A percentile compares a stretch with the other conserved stretches of the same genome.
Conservation (phyloP, 2,329 filamentous ascomycete species). For the Fusarium keratoplasticum region DNA sequence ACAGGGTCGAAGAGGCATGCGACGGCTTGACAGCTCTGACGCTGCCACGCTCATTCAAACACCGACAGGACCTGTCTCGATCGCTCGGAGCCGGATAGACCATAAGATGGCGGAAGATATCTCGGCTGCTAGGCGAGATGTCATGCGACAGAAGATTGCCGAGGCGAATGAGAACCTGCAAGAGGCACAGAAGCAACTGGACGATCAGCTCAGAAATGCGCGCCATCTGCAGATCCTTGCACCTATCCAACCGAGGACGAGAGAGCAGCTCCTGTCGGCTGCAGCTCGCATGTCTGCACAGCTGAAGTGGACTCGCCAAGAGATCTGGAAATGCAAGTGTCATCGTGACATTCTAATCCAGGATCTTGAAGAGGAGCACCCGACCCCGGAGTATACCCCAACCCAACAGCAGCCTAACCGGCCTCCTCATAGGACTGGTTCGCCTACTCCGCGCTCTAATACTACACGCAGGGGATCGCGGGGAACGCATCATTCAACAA, state of each 20-base stretch:
- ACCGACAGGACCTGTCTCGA: conserved; percentile 77
- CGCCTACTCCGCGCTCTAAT: conserved; percentile 41
- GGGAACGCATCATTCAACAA: conserved; percentile 39
- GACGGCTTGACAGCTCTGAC: conserved; percentile 75
- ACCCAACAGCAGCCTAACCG: conserved; percentile 42
- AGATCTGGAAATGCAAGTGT: conserved; percentile 92
- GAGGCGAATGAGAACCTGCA: conserved; percentile 85
- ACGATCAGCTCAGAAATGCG: conserved; percentile 86
- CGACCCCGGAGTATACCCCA: conserved; percentile 38
- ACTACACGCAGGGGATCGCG: conserved; percentile 44
- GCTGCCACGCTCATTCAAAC: conserved; percentile 73
- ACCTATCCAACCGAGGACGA: conserved; percentile 89
- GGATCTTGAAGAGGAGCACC: conserved; percentile 83
- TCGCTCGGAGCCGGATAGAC: conserved; percentile 79
- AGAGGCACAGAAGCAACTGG: conserved; percentile 79
- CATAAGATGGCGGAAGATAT: conserved; percentile 89
- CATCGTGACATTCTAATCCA: conserved; percentile 88
- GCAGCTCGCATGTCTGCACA: conserved; percentile 88
- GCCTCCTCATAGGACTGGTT: conserved; percentile 40
- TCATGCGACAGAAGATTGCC: conserved; percentile 85
- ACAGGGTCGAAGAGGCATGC: conserved; percentile 77
- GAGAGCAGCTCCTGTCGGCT: conserved; percentile 86
- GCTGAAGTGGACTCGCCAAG: conserved; percentile 92
- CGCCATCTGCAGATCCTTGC: conserved; percentile 90
- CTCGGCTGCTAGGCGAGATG: conserved; percentile 80